phyloP scores from a whole-genome alignment of 1,139 yeast genomes.

The Lodderomyces margitis region DNA sequence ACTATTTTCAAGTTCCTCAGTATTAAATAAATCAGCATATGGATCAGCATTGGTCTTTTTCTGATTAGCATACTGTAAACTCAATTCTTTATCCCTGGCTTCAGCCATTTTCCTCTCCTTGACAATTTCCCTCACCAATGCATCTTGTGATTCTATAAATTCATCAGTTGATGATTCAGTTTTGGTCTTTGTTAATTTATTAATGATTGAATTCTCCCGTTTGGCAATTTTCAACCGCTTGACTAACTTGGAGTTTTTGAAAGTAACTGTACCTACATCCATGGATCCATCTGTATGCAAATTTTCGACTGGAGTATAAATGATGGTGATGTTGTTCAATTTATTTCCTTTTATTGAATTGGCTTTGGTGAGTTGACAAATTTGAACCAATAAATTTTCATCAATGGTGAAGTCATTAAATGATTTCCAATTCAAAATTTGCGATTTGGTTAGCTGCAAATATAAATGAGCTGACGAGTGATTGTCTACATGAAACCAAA shows the following conservation, averaged over 20 bases:
- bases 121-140: slow-evolving; percentile 34
- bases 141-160: slow-evolving; percentile 47
- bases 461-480: slow-evolving; percentile 83
- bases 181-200: slow-evolving; percentile 66
- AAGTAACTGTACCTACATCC: slow-evolving; percentile 85
- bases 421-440: slow-evolving; percentile 23
- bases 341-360: slow-evolving; percentile 81
- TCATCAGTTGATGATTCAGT: slow-evolving; percentile 46
- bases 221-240: slow-evolving; percentile 54
- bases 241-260: slow-evolving; percentile 54
- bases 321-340: slow-evolving; percentile 62
- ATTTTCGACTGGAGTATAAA: slow-evolving; percentile 78
- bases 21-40: slow-evolving; percentile 58
- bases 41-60: slow-evolving; percentile 42
- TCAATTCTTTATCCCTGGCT: slow-evolving; percentile 16
- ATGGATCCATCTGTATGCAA: slow-evolving; percentile 67
- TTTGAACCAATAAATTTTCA: slow-evolving; percentile 50
- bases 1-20: slow-evolving; percentile 44
- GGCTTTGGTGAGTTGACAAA: slow-evolving; percentile 78
- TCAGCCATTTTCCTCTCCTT: slow-evolving; percentile 35
- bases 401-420: slow-evolving; percentile 47
- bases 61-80: slow-evolving; percentile 21
- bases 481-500: slow-evolving; percentile 87
- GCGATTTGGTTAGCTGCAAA: slow-evolving; percentile 48
- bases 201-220: slow-evolving; percentile 62